Evolutionary conservation across 2,329 filamentous ascomycete genomes (phyloP), one percentile per base, ranked within the genome.

Genomic region (Epicoccum sorghinum): DNA sequence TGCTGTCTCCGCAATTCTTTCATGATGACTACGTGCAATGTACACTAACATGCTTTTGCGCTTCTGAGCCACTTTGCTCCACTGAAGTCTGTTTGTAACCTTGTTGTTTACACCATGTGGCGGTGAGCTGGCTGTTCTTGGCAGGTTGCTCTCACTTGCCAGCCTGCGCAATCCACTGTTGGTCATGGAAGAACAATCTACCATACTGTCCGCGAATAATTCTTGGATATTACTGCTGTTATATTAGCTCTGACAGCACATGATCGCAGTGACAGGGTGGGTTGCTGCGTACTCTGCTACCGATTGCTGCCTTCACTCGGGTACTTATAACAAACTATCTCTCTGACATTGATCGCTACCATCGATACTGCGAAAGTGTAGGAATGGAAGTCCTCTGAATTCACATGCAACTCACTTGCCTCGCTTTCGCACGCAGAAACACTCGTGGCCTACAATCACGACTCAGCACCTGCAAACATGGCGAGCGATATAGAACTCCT

Each of bases 401-500:
- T 29, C 32, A 33, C 32, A 33, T 12, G 4, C 13, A 13, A 33
- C 4, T 33, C 32, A 33, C 3, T 29, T 18, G 9, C 33, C n/a
- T 14, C 18, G 18, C 18, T 3, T 18, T 18, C 18, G 18, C 18
- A 18, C 4, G 3, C 24, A 13, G 5, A 13, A 5, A 14, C 35
- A n/a, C 27, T 39, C 23, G 4, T 27, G 23, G 7, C 30, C 9
- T 27, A 14, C 12, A 18, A 10, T 29, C 32, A 9, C 7, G 7
- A 9, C 13, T n/a, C 32, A 33, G 10, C 13, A 29, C 50, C 37
- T 25, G 24, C 32, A 45, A 40, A 23, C 36, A 70, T 67, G 67
- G 55, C 61, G 13, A 47, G 29, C 49, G 54, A 56, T 8, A 60
- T 56, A 29, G 63, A 52, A 23, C 63, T 67, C 7, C 59, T 74